phyloP scores from a whole-genome alignment of 257 asterid species.

The Leptodermis oblonga region DNA sequence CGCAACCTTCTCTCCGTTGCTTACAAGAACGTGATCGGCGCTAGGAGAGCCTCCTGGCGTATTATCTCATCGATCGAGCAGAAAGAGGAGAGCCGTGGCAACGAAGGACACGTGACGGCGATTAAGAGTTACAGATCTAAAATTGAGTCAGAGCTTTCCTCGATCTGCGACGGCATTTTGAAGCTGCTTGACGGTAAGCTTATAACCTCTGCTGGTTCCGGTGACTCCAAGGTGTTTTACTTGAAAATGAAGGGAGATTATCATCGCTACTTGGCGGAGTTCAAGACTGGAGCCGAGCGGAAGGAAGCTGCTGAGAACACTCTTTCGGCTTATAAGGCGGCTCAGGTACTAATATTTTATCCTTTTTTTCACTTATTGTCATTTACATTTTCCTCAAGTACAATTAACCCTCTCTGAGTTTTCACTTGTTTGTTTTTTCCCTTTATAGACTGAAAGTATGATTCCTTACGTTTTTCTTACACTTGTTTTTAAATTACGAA shows the following conservation, averaged over 20 bases:
- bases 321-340: conserved; percentile 78
- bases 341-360: conserved; percentile 49
- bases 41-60: conserved; percentile 76
- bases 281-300: conserved; percentile 62
- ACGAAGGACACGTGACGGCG: conserved; percentile 67
- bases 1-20: conserved; percentile 81
- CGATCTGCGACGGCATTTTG: conserved; percentile 72
- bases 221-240: conserved; percentile 82
- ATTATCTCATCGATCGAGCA: conserved; percentile 79
- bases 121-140: conserved; percentile 75
- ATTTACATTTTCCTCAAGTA: background rate
- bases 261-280: conserved; percentile 81
- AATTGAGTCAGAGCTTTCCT: conserved; percentile 67
- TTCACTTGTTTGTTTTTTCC: background rate
- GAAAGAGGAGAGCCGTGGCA: conserved; percentile 83
- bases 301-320: conserved; percentile 92
- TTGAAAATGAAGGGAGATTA: conserved; percentile 94
- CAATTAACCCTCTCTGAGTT: background rate
- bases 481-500: background rate
- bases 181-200: conserved; percentile 70
- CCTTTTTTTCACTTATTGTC: background rate
- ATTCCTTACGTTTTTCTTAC: background rate
- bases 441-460: background rate
- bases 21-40: conserved; percentile 81
- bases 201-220: conserved; percentile 54